A percentile compares a stretch with the other conserved stretches of the same genome.
Conservation (phyloP, 176 grass and related monocot species). For the Carex cristatella region DNA sequence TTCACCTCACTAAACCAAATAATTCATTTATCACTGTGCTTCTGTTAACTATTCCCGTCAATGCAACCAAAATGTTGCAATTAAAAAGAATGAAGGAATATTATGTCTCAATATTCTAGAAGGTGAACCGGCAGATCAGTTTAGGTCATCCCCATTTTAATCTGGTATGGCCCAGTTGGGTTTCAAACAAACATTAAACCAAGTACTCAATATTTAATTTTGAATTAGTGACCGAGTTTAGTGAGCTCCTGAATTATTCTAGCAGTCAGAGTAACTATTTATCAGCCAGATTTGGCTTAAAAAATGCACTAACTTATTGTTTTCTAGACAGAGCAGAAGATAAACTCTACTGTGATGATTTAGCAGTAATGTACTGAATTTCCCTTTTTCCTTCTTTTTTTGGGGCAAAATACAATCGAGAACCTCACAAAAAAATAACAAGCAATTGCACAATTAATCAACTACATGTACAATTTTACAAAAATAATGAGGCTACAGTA, state of each 20-base stretch:
- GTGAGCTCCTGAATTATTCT: neutral
- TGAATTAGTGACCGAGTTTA: neutral
- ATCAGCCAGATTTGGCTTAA: neutral
- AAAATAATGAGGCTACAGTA: neutral
- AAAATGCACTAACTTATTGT: neutral
- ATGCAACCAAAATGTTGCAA: no score
- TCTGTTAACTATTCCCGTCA: no score
- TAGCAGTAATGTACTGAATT: neutral
- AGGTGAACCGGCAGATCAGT: neutral
- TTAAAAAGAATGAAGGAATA: no score
- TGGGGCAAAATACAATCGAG: neutral
- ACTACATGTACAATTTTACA: neutral
- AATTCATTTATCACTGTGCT: no score
- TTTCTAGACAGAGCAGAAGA: neutral
- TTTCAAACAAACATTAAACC: neutral
- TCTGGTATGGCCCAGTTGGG: neutral
- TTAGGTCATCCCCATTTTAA: neutral
- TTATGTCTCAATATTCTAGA: no score
- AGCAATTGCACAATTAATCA: neutral
- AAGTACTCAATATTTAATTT: neutral
- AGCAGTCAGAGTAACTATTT: neutral
- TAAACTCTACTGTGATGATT: neutral
- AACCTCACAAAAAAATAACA: neutral
- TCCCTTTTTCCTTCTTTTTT: neutral
- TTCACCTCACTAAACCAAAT: no score